Evolutionary conservation across 1,139 yeast species (phyloP).

Genomic region (Magnusiomyces paraingens): DNA sequence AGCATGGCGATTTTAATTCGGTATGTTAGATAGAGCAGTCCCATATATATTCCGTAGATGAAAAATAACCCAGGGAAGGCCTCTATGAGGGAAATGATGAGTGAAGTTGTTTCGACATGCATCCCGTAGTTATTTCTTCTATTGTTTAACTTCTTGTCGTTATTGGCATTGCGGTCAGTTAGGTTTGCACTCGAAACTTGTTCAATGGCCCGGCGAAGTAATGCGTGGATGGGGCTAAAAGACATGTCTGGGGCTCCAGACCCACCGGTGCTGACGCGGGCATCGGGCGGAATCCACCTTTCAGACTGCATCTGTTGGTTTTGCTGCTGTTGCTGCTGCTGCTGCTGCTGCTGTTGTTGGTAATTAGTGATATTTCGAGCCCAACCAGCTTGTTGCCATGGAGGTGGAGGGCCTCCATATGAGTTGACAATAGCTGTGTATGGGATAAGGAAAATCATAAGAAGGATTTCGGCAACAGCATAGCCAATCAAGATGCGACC

Average conservation of each 20-base stretch:
- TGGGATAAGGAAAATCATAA: constrained; percentile 12
- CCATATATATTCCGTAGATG: constrained; percentile 9
- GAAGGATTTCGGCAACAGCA: constrained; percentile 13
- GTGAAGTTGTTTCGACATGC: constrained; percentile 9
- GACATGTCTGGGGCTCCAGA: neutral
- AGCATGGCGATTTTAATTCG: constrained; percentile 7
- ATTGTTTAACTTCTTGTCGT: neutral
- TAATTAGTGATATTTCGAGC: neutral
- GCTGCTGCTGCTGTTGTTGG: neutral
- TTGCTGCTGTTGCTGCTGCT: neutral
- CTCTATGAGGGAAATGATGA: constrained; percentile 9
- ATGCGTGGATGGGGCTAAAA: neutral
- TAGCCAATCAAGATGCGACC: constrained; percentile 12
- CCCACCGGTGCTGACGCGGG: neutral
- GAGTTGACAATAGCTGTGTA: neutral
- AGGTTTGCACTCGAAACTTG: neutral
- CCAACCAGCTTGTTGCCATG: neutral
- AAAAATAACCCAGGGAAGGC: constrained; percentile 15
- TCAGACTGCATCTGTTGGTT: neutral
- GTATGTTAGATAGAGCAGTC: constrained; percentile 7
- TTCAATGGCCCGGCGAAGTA: neutral
- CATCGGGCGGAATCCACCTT: neutral
- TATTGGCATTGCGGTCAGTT: neutral
- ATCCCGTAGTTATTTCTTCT: neutral
- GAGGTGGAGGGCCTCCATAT: neutral